Base-by-base conservation (phyloP, 2,329 filamentous ascomycete species). In the Curvularia lunata region DNA sequence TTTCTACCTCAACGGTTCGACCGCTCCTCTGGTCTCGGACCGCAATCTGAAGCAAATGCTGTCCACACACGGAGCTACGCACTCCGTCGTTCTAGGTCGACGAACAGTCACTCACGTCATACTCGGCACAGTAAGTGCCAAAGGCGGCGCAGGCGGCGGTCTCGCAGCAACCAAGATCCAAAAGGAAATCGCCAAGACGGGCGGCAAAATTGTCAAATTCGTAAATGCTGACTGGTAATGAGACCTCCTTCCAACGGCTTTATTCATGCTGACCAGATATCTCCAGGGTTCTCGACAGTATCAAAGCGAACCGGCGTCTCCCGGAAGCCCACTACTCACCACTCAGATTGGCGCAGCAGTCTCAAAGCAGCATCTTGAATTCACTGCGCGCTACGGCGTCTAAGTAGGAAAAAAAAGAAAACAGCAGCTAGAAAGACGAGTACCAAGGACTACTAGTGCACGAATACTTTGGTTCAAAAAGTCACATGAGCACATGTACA, bases 1-100 rank as follows among this genome's bases (percentile, higher is more conserved):
- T 50, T 84, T 97, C 67, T 95, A 94, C 78, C 85, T 97, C 76
- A 97, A 97, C 76, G 92, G 92, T 59, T 93, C 90, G 65, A 96
- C 92, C 2, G 84, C 88, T 58, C 92, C 93, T 1, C 77, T 86
- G 23, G 85, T 97, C 61, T 96, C 91, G 13, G 93, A 97, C 75
- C 91, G 96, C 79, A 90, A 86, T 73, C 84, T 97, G 56, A 96
- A 95, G 80, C 87, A 88, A 54, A 76, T 96, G 16, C 83, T 97
- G 37, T 86, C 84, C 5, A 82, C 87, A 55, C 86, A 96, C 71
- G 94, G 93, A 19, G 94, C 87, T 0, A 81, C 79, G 41, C 82
- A 91, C 65, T 88, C 91, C 3, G 84, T 92, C 34, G 83, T 87
- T 57, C 85, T 96, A 9, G 89, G 86, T 9, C 85, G 91, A 43